These are phyloP conservation scores for Pyropia haitanensis DNA, from an alignment of 23 red algal genomes.

Conservation along the genomic window DNA sequence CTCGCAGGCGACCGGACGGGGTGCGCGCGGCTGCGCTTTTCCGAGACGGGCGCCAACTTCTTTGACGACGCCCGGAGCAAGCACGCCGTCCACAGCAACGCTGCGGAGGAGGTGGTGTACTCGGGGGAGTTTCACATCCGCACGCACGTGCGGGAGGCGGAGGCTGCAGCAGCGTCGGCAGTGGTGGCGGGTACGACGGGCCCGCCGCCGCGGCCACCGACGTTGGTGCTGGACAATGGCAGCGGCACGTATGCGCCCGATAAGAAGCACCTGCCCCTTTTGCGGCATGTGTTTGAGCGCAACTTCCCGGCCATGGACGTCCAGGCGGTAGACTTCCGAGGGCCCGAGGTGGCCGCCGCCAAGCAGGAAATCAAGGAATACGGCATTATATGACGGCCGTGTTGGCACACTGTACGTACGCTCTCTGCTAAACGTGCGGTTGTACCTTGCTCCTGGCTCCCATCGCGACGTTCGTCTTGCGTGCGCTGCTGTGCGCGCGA, in stretches of 20 bases:
- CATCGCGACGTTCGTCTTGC: too few relatives aligned
- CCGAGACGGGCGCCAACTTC: constrained; percentile 55
- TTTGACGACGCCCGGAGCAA: constrained; percentile 47
- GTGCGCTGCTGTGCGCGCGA: too few relatives aligned
- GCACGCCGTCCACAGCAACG: constrained; percentile 44
- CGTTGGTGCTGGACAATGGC: constrained; percentile 42
- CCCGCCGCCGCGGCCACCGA: background rate
- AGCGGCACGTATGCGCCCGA: constrained; percentile 46
- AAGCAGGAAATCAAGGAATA: too few relatives aligned
- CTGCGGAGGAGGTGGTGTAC: constrained; percentile 39
- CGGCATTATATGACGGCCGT: too few relatives aligned
- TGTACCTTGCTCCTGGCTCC: too few relatives aligned
- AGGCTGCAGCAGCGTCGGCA: background rate
- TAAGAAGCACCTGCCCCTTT: constrained; percentile 31
- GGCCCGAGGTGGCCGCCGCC: constrained; percentile 11
- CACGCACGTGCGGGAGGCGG: constrained; percentile 3
- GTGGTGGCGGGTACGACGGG: background rate
- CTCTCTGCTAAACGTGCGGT: too few relatives aligned
- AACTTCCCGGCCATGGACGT: constrained; percentile 47
- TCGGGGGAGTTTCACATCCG: constrained; percentile 42
- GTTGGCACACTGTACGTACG: too few relatives aligned
- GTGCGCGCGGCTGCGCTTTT: constrained; percentile 19
- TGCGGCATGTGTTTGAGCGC: constrained; percentile 38
- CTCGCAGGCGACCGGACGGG: background rate
- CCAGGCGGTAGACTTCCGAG: constrained; percentile 17